Conservation (phyloP, 1,139 yeast species). For the Hemisphaericaspora xylanilytica region DNA sequence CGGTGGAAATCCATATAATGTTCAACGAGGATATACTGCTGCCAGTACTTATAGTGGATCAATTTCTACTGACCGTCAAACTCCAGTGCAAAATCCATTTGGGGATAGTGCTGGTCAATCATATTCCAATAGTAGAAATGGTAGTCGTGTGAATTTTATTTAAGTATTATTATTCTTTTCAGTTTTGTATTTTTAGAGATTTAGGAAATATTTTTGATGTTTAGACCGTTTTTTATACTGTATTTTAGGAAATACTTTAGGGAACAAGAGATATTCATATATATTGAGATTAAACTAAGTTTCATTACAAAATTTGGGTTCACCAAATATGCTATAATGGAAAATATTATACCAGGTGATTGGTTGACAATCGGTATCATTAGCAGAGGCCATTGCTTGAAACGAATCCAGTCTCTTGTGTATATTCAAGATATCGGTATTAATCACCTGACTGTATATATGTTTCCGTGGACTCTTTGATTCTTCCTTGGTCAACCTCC, state of each 20-base stretch:
- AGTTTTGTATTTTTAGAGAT: conserved; percentile 3
- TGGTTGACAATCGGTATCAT: conserved; percentile 32
- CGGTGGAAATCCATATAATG: conserved; percentile 42
- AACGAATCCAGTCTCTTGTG: conserved; percentile 1
- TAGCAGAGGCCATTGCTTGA: background rate
- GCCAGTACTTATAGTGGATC: conserved; percentile 10
- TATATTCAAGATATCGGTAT: conserved; percentile 7
- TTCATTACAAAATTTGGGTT: conserved; percentile 39
- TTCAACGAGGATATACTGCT: conserved; percentile 13
- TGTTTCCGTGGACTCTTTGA: conserved; percentile 23
- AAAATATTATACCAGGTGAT: conserved; percentile 51
- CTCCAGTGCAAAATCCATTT: conserved; percentile 7
- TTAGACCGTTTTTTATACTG: background rate
- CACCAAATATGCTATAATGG: conserved; percentile 49
- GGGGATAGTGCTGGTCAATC: conserved; percentile 7
- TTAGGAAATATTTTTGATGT: background rate
- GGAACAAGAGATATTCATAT: background rate
- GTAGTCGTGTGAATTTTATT: conserved; percentile 21
- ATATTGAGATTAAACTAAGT: conserved; percentile 1
- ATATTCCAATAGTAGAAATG: conserved; percentile 1
- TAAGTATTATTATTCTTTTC: conserved; percentile 8
- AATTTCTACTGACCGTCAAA: conserved; percentile 11
- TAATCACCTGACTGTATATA: conserved; percentile 25
- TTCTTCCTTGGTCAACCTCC: conserved; percentile 16
- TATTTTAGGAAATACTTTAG: background rate